Evolutionary conservation across 192 early-diverging fungal species (phyloP).

Genomic region (Phycomyces nitens): DNA sequence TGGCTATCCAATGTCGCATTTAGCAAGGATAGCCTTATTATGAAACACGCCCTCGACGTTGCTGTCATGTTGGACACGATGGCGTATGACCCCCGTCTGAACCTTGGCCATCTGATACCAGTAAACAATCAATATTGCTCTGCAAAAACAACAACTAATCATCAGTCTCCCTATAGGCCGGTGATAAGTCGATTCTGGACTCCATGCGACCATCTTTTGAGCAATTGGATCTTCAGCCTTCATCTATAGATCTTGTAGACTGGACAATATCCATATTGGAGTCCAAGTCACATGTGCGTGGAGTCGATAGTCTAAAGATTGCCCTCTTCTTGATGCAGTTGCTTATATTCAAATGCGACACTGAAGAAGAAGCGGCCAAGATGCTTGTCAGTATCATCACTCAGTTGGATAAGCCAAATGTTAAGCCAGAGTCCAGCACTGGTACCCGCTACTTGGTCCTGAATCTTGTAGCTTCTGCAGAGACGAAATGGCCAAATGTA

Average conservation of each 20-base stretch:
- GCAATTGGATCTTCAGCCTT: constrained; percentile 12
- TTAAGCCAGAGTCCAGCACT: background rate
- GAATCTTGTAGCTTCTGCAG: constrained; percentile 11
- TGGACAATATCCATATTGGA: constrained; percentile 18
- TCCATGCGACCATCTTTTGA: constrained; percentile 22
- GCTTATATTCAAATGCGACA: constrained; percentile 4
- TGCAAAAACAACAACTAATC: background rate
- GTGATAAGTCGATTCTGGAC: constrained; percentile 21
- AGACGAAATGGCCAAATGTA: constrained; percentile 25
- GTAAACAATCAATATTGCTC: constrained; percentile 5
- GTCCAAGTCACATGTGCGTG: background rate
- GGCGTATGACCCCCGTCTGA: constrained; percentile 16
- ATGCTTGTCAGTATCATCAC: constrained; percentile 16
- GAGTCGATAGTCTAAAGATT: constrained; percentile 15
- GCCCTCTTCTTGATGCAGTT: constrained; percentile 23
- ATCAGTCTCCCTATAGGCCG: background rate
- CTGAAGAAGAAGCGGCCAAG: constrained; percentile 4
- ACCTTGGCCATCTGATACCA: constrained; percentile 15
- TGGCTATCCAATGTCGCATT: constrained; percentile 27
- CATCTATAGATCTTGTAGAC: constrained; percentile 26
- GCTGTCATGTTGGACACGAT: constrained; percentile 27
- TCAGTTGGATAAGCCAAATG: constrained; percentile 12
- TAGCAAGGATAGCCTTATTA: constrained; percentile 11
- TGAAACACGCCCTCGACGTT: constrained; percentile 32
- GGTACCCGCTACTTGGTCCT: constrained; percentile 20